phyloP scores from a whole-genome alignment of 805 yeast genomes.

The Yamadazyma scolyti region DNA sequence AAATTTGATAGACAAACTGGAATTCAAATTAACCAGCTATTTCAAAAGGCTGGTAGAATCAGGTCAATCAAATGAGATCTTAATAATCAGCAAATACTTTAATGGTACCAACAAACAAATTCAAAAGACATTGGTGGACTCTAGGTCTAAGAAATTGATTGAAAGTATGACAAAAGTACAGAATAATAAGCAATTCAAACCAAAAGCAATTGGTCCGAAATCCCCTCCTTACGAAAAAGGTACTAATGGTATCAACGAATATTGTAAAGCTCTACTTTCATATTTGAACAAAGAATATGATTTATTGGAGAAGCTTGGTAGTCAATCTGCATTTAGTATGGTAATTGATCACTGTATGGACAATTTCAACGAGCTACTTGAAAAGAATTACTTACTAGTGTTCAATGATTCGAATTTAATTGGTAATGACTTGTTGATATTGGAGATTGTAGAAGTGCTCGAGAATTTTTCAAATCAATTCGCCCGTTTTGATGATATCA shows the following conservation, averaged over 20 bases:
- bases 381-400: conserved; percentile 10
- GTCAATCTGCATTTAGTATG: conserved; percentile 1
- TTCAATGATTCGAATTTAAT: conserved; percentile 12
- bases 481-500: conserved; percentile 7
- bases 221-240: conserved; percentile 55
- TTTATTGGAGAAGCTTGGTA: conserved; percentile 35
- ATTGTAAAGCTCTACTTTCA: conserved; percentile 49
- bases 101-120: conserved; percentile 14
- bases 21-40: conserved; percentile 47
- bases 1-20: conserved; percentile 54
- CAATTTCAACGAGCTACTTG: conserved; percentile 7
- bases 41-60: conserved; percentile 37
- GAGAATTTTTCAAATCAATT: conserved; percentile 17
- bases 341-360: conserved; percentile 10
- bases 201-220: conserved; percentile 19
- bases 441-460: conserved; percentile 46
- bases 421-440: conserved; percentile 23
- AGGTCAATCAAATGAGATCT: conserved; percentile 38
- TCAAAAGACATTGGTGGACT: conserved; percentile 15
- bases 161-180: conserved; percentile 40
- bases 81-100: conserved; percentile 46
- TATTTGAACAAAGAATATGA: conserved; percentile 49
- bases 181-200: conserved; percentile 18
- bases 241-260: conserved; percentile 52
- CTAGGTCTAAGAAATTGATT: conserved; percentile 28